Evolutionary conservation across 495 filamentous ascomycete species (phyloP).

Genomic region (Astrothelium macrocarpum): DNA sequence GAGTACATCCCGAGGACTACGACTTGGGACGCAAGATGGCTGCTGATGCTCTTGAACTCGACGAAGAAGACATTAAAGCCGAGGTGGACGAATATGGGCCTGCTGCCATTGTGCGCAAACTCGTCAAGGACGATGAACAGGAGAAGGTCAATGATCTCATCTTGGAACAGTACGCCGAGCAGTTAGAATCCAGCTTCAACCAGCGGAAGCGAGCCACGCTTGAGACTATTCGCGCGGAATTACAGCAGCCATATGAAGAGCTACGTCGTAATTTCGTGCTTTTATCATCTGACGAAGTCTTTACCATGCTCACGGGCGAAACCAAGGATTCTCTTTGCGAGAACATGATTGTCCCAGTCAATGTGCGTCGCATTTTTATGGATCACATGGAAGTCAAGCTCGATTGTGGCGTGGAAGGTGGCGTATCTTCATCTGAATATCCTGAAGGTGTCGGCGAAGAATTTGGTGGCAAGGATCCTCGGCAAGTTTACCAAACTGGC

Average conservation of each 20-base stretch:
- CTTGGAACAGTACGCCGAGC: conserved; percentile 92
- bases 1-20: conserved; percentile 96
- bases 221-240: conserved; percentile 89
- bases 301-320: conserved; percentile 95
- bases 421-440: conserved; percentile 63
- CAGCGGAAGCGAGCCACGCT: conserved; percentile 93
- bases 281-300: conserved; percentile 70
- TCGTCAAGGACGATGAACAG: conserved; percentile 82
- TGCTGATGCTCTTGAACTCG: conserved; percentile 87
- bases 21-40: conserved; percentile 96
- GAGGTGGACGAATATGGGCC: conserved; percentile 81
- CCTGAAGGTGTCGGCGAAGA: conserved; percentile 48
- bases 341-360: conserved; percentile 86
- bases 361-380: conserved; percentile 75
- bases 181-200: conserved; percentile 83
- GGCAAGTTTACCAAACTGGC: conserved; percentile 51
- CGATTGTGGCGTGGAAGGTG: conserved; percentile 87
- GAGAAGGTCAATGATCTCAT: conserved; percentile 95
- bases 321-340: conserved; percentile 70
- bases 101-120: conserved; percentile 81
- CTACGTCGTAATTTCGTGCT: conserved; percentile 69
- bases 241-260: conserved; percentile 89
- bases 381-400: conserved; percentile 88
- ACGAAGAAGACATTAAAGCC: conserved; percentile 95
- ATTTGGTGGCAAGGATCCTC: conserved; percentile 40